A percentile compares a stretch with the other conserved stretches of the same genome.
Evolutionary conservation across 768 basidiomycete species (phyloP).

Genomic region (Coprinopsis cinerea): DNA sequence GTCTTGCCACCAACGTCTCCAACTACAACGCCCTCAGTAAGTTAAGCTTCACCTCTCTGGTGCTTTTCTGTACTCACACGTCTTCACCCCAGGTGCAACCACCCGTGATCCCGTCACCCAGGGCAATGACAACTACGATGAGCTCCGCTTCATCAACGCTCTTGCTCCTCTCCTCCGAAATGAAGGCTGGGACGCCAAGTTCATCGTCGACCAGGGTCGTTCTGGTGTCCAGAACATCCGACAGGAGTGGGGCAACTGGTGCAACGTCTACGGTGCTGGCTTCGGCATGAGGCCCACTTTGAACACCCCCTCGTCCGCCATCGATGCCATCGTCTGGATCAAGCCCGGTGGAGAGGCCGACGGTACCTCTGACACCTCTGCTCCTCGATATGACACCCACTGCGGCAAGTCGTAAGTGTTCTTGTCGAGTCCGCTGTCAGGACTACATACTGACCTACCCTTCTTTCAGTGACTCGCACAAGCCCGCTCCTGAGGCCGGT

Average conservation of each 20-base stretch:
- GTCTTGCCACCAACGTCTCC: constrained; percentile 54
- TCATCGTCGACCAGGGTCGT: constrained; percentile 65
- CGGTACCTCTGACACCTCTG: constrained; percentile 51
- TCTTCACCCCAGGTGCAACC: constrained; percentile 33
- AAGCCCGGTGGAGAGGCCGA: constrained; percentile 68
- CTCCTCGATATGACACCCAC: constrained; percentile 46
- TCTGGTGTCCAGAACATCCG: constrained; percentile 60
- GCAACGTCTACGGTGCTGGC: constrained; percentile 60
- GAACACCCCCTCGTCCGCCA: constrained; percentile 45
- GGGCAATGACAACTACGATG: constrained; percentile 56
- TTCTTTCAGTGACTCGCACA: constrained; percentile 39
- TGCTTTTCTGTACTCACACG: constrained; percentile 21
- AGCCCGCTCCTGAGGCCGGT: constrained; percentile 57
- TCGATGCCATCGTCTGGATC: constrained; percentile 61
- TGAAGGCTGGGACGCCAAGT: constrained; percentile 50
- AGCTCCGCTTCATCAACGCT: constrained; percentile 53
- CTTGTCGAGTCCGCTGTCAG: neutral
- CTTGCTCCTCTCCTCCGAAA: constrained; percentile 40
- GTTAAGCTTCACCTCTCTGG: neutral
- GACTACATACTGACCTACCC: constrained; percentile 1
- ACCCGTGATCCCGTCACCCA: constrained; percentile 57
- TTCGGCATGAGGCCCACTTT: constrained; percentile 56
- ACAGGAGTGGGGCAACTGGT: constrained; percentile 59
- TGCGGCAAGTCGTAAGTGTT: constrained; percentile 43
- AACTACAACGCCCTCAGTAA: constrained; percentile 40